These are phyloP conservation scores for Lanmaoa pseudosensibilis DNA, from an alignment of 768 basidiomycete genomes.

Conservation along the genomic window DNA sequence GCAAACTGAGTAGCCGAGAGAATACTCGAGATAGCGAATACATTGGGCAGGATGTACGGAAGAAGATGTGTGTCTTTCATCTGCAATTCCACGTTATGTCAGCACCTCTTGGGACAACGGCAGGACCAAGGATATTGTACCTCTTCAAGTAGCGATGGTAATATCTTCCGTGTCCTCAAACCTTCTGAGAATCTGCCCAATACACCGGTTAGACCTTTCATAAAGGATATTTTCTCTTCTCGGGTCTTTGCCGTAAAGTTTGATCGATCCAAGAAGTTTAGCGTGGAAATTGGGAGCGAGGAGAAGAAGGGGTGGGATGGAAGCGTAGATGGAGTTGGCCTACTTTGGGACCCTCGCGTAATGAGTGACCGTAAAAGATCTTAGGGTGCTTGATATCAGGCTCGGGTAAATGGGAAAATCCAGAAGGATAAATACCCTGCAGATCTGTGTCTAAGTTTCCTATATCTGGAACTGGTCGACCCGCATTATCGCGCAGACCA, in stretches of 20 bases:
- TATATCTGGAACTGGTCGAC: slow-evolving; percentile 60
- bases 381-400: slow-evolving; percentile 31
- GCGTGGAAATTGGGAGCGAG: slow-evolving; percentile 90
- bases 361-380: slow-evolving; percentile 79
- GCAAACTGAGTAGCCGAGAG: slow-evolving; percentile 82
- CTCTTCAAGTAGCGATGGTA: slow-evolving; percentile 93
- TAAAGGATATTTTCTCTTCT: slow-evolving; percentile 95
- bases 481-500: slow-evolving; percentile 67
- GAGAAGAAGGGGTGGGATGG: slow-evolving; percentile 91
- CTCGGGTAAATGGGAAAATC: slow-evolving; percentile 2
- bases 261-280: slow-evolving; percentile 94
- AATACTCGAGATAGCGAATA: slow-evolving; percentile 82
- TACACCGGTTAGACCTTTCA: slow-evolving; percentile 84
- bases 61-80: slow-evolving; percentile 94
- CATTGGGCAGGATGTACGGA: slow-evolving; percentile 94
- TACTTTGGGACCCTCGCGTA: slow-evolving; percentile 68
- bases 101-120: not conserved
- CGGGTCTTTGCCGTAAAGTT: slow-evolving; percentile 91
- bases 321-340: slow-evolving; percentile 78
- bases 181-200: slow-evolving; percentile 86
- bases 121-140: slow-evolving; percentile 40
- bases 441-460: slow-evolving; percentile 69
- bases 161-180: slow-evolving; percentile 80
- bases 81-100: slow-evolving; percentile 35
- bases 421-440: slow-evolving; percentile 49